A percentile compares a stretch with the other conserved stretches of the same genome.
phyloP scores from a whole-genome alignment of 345 rosid genomes.

The Brassica nigra region DNA sequence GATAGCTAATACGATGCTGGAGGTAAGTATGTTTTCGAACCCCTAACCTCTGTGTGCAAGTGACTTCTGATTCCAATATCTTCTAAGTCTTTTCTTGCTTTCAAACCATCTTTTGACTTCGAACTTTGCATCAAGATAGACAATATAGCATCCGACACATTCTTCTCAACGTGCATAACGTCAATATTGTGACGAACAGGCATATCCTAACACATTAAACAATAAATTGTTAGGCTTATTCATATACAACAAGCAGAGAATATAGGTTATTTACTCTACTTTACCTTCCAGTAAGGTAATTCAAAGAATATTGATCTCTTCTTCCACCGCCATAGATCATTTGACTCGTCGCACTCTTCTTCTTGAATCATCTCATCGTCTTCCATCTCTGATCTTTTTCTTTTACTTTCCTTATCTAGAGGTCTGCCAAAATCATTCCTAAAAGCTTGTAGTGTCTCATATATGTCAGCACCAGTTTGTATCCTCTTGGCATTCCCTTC shows the following conservation, averaged over 20 bases:
- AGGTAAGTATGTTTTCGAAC: neutral
- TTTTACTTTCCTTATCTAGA: neutral
- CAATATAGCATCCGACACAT: neutral
- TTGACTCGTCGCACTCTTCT: neutral
- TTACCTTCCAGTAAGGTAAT: neutral
- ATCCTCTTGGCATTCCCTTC: neutral
- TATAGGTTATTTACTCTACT: neutral
- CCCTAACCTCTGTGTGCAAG: neutral
- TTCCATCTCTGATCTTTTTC: neutral
- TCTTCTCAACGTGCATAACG: neutral
- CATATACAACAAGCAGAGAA: neutral
- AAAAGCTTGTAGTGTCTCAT: neutral
- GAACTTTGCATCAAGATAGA: neutral
- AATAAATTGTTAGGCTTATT: neutral
- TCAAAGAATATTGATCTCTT: constrained; percentile 10
- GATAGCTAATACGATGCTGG: neutral
- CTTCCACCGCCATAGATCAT: neutral
- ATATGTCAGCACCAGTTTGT: neutral
- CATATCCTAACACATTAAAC: neutral
- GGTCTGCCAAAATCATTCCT: neutral
- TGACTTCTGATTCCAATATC: neutral
- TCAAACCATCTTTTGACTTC: neutral
- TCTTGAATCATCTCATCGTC: neutral
- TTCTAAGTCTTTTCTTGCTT: neutral
- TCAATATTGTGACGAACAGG: neutral